phyloP scores from a whole-genome alignment of 2,329 filamentous ascomycete genomes.

The Monosporascus sp. region DNA sequence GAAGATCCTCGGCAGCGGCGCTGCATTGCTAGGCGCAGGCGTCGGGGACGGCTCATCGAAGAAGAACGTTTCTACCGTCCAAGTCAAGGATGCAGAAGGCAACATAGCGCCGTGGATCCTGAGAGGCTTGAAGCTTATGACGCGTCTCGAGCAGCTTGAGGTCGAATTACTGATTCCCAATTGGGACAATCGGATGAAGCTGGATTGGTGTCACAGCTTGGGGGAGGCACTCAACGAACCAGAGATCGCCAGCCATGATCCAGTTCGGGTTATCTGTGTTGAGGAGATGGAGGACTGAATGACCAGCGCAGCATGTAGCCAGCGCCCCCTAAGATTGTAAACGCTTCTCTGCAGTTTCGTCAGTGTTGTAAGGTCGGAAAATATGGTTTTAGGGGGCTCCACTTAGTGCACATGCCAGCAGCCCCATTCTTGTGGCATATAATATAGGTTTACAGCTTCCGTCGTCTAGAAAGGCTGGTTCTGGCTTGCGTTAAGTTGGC shows the following conservation, averaged over 20 bases:
- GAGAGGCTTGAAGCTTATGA: slow-evolving; percentile 26
- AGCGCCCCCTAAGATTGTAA: too few relatives aligned
- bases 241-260: background rate
- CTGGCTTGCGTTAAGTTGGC: too few relatives aligned
- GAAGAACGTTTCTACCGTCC: background rate
- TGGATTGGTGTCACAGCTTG: slow-evolving; percentile 28
- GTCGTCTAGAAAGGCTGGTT: too few relatives aligned
- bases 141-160: slow-evolving; percentile 29
- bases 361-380: too few relatives aligned
- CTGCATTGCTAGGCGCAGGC: slow-evolving; percentile 5
- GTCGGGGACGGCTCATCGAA: slow-evolving; percentile 5
- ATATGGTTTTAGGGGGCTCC: too few relatives aligned
- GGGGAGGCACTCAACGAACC: slow-evolving; percentile 18
- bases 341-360: too few relatives aligned
- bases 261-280: slow-evolving; percentile 17
- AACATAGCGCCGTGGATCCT: slow-evolving; percentile 20
- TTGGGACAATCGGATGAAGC: slow-evolving; percentile 25
- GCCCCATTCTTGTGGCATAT: too few relatives aligned
- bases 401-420: too few relatives aligned
- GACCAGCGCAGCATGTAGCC: too few relatives aligned
- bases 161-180: slow-evolving; percentile 31
- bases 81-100: slow-evolving; percentile 4
- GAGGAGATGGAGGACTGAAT: background rate
- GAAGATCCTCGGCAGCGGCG: slow-evolving; percentile 26
- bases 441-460: too few relatives aligned